Base-by-base conservation (phyloP, 148 eudicot genomes). In the Amaranthus cruentus region DNA sequence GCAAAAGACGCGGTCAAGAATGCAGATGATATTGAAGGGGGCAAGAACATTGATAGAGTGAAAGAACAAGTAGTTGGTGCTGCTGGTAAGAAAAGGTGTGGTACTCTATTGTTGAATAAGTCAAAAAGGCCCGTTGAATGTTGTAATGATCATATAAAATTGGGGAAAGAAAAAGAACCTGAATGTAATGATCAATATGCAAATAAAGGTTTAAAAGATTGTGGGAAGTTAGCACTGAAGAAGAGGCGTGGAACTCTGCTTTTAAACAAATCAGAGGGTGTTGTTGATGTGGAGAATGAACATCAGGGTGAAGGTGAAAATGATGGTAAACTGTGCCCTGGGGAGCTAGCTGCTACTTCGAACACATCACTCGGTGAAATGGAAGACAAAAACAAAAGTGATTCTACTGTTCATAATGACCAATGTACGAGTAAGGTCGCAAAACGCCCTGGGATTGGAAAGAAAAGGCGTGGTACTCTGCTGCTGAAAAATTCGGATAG, bases 201-300 rank as follows among this genome's bases (percentile, higher is more conserved):
- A 46, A 66, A 62, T 13, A 80, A 87, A 85, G 84, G 82, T 8
- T 61, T 21, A 21, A 76, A 80, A 52, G 43, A 51, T 4, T 50
- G 68, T 55, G 68, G 68, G 18, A 69, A 76, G 62, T n/a, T 44
- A 52, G 44, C 75, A 43, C 57, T 73, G 49, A 77, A 76, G 65
- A 76, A 75, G 71, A 78, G 73, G 83, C 72, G 76, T 52, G 80
- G 66, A 72, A 70, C 79, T 65, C 59, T 68, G 47, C 43, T 81
- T 4, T 71, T 69, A 49, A 68, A 79, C 66, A 79, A 79, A 77
- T 53, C 78, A 53, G 79, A 84, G 47, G 72, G 49, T 73, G 72
- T 74, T 28, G 73, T 47, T 60, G 91, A 84, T 79, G 71, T 14
- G 43, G 90, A 82, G 69, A 84, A 86, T 77, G 88, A 85, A 72